Evolutionary conservation across 257 asterid species (phyloP), one percentile per base, ranked within the genome.

Genomic region (Capsicum rhomboideum): DNA sequence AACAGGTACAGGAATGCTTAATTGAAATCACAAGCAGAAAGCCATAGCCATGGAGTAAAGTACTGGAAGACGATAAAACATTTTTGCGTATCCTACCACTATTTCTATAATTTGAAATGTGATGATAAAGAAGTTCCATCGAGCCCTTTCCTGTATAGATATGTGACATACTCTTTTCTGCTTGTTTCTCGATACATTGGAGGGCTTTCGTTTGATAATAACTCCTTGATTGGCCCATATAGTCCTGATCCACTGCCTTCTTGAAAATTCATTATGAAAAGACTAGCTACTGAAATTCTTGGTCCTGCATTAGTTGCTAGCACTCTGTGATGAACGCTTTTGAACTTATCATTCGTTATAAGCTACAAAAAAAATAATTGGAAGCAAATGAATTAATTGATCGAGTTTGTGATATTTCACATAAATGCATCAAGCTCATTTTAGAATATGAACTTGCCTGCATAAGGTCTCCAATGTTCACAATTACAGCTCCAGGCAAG

Each of bases 401-500:
- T 50, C 20, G 40, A 56, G 18, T 40, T 26, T 40, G 10, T 16
- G 14, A 23, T 46, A 29, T 34, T n/a, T 26, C 2, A 61, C 0
- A 61, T 61, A 23, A 59, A 59, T 59, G 31, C 67, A 68, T 34
- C 37, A 18, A 4, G 9, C 4, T 88, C 88, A 52, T 80, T 29
- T 53, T 26, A 63, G 2, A 2, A 63, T 59, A 5, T 16, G 4
- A 16, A 84, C 86, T 87, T 89, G 80, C 95, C 97, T 94, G 95
- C 18, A 94, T 84, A 72, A 94, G 66, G 84, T 90, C 97, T 81
- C 95, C 98, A 40, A 93, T 79, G 61, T 92, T 92, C 52, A 94
- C 66, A 0, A 92, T 89, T 16, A 93, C 85, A 52, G 95, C 90
- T 21, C 92, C 93, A 3, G 91, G 90, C 1, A 81, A 78, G 0